A percentile compares a stretch with the other conserved stretches of the same genome.
Evolutionary conservation across 2,329 filamentous ascomycete genomes (phyloP).

Genomic region (Exophiala bonariae): DNA sequence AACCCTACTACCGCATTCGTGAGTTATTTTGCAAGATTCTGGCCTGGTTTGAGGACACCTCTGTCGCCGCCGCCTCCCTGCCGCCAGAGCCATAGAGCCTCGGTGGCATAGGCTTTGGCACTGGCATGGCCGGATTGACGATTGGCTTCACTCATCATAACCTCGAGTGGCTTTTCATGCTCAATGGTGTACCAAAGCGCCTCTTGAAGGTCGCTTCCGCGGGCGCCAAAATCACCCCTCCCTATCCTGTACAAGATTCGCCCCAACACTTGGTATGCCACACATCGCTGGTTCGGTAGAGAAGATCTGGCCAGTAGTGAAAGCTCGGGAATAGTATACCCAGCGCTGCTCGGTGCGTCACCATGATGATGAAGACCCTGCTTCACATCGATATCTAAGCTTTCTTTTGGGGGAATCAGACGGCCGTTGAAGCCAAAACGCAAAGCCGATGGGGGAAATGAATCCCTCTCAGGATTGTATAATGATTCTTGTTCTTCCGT

Average conservation of each 20-base stretch:
- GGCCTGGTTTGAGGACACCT: slow-evolving; percentile 38
- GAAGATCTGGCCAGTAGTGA: slow-evolving; percentile 76
- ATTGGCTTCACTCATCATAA: slow-evolving; percentile 72
- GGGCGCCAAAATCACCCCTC: slow-evolving; percentile 65
- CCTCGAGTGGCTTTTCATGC: slow-evolving; percentile 73
- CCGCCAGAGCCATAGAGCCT: slow-evolving; percentile 86
- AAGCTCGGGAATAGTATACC: slow-evolving; percentile 88
- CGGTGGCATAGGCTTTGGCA: slow-evolving; percentile 79
- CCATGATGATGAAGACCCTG: slow-evolving; percentile 91
- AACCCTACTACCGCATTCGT: too few relatives aligned
- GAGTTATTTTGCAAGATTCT: slow-evolving; percentile 21
- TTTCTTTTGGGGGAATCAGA: slow-evolving; percentile 73
- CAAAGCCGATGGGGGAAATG: slow-evolving; percentile 65
- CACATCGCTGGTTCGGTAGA: slow-evolving; percentile 82
- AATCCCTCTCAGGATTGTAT: slow-evolving; percentile 76
- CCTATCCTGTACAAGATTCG: slow-evolving; percentile 82
- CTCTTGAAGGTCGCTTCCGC: slow-evolving; percentile 64
- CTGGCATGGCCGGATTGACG: slow-evolving; percentile 71
- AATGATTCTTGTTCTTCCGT: slow-evolving; percentile 65
- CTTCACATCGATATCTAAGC: slow-evolving; percentile 71
- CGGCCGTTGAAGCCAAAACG: slow-evolving; percentile 86
- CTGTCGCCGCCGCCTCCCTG: slow-evolving; percentile 55
- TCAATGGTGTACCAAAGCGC: slow-evolving; percentile 83
- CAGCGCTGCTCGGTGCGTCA: slow-evolving; percentile 86
- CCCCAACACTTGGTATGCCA: slow-evolving; percentile 89